Percentiles rank a stretch among this genome's conserved stretches.
Conservation (phyloP, 2,329 filamentous ascomycete genomes). For the Pseudogymnoascus sp. region DNA sequence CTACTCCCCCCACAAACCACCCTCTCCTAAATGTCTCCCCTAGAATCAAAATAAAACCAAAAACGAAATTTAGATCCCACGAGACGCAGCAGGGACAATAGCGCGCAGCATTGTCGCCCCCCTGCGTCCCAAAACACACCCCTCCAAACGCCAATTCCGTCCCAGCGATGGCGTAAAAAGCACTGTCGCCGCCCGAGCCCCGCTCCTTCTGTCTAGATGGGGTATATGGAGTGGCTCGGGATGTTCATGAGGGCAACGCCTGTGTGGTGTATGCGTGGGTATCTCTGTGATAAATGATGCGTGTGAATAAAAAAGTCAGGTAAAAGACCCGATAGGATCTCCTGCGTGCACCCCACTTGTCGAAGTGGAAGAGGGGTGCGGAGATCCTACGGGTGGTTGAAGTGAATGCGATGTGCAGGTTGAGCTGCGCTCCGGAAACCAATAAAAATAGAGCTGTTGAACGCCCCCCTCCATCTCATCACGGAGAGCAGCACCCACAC, state of each 20-base stretch:
- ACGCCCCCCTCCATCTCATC: slow-evolving; percentile 11
- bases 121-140: slow-evolving; percentile 18
- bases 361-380: too few species aligned
- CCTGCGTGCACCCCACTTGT: too few species aligned
- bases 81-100: slow-evolving; percentile 32
- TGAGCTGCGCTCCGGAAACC: slow-evolving; percentile 14
- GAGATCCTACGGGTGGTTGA: not conserved
- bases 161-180: slow-evolving; percentile 39
- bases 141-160: slow-evolving; percentile 39
- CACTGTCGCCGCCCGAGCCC: slow-evolving; percentile 36
- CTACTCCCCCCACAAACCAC: not conserved
- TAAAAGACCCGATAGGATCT: not conserved
- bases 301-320: not conserved
- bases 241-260: slow-evolving; percentile 46
- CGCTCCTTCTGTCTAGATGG: not conserved
- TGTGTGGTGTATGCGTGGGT: slow-evolving; percentile 34
- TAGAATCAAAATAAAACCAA: not conserved
- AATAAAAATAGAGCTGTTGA: slow-evolving; percentile 10
- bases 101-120: slow-evolving; percentile 46
- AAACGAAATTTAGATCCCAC: not conserved
- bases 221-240: slow-evolving; percentile 23
- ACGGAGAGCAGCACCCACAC: slow-evolving; percentile 18
- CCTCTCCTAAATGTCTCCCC: not conserved
- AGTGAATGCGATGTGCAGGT: not conserved
- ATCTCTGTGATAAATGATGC: slow-evolving; percentile 33